These are phyloP conservation scores for Podaxis sp. DNA, from an alignment of 768 basidiomycete genomes.

Conservation along the genomic window DNA sequence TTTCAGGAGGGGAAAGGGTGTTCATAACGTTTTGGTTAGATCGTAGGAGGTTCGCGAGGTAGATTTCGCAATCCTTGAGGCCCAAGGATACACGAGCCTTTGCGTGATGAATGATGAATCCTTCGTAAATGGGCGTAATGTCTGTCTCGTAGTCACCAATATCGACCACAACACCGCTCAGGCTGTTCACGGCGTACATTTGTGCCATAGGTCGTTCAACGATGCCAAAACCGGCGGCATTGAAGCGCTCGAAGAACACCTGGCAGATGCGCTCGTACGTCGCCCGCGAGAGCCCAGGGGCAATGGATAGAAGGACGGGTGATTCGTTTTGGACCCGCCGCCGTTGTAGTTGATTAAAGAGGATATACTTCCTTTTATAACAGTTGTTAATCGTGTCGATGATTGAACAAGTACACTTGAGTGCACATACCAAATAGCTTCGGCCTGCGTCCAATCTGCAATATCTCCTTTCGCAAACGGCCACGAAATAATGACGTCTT, in stretches of 20 bases:
- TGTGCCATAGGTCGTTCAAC: constrained; percentile 84
- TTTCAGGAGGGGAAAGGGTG: constrained; percentile 53
- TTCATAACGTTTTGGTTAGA: constrained; percentile 64
- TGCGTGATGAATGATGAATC: constrained; percentile 54
- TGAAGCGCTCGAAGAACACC: constrained; percentile 91
- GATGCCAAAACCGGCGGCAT: constrained; percentile 78
- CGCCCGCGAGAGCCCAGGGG: constrained; percentile 59
- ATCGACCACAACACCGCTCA: constrained; percentile 79
- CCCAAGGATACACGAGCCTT: constrained; percentile 63
- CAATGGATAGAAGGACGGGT: constrained; percentile 74
- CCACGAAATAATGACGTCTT: constrained; percentile 76
- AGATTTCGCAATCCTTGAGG: constrained; percentile 66
- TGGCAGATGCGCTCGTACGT: constrained; percentile 75
- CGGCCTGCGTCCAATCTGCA: constrained; percentile 79
- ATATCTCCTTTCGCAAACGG: constrained; percentile 77
- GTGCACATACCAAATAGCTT: constrained; percentile 77
- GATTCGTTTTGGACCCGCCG: constrained; percentile 87
- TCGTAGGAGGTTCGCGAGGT: constrained; percentile 72
- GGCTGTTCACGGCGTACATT: constrained; percentile 70
- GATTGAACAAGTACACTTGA: neutral
- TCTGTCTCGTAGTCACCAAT: constrained; percentile 76
- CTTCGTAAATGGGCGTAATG: constrained; percentile 76
- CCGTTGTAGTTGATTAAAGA: constrained; percentile 72
- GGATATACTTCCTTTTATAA: constrained; percentile 71
- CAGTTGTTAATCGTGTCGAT: constrained; percentile 7